Base-by-base conservation (phyloP, 495 filamentous ascomycete species). In the Penicillium salamii region DNA sequence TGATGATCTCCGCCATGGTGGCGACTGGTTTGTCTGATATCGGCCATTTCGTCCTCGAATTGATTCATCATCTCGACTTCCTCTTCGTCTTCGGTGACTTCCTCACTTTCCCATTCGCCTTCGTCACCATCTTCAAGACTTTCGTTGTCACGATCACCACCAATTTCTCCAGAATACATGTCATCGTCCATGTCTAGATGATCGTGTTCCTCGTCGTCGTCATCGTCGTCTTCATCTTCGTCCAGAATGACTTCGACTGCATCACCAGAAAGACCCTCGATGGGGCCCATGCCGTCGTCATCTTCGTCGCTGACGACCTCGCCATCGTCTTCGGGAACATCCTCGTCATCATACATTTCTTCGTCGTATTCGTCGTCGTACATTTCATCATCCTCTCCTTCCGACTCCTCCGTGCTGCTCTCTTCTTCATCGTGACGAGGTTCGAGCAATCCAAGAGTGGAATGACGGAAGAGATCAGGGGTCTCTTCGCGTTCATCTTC, bases 381-480 rank as follows among this genome's bases (percentile, higher is more conserved):
- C 85, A 93, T 90, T 55, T 91, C 90, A 59, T 90, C 88, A 40
- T 90, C 90, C 45, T 86, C 81, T 43, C 80, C 81, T 46, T 84
- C 83, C 5, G 84, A 88, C 49, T 76, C 74, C 29, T 82, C 81
- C 1, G 76, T 76, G 54, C 74, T 78, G 15, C 85, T 87, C 44
- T 88, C 86, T 48, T 89, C 86, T 53, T 89, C 86, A 53, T 87
- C 84, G 52, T 89, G 79, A 50, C 82, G 81, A 52, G 87, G 88
- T 62, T 97, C 93, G 49, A 96, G 83, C 82, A 99, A 91, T 31
- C 95, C 95, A 26, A 99, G 77, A 4, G 95, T 89, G 3, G 93
- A 97, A 61, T 97, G 95, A 33, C 93, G 85, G 70, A 96, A 97
- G 7, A 99, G 81, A 72, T 99, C 95, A 17, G 93, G 93, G 7